Percentiles rank a stretch among this genome's conserved stretches.
Evolutionary conservation across 129 eudicot genomes (phyloP).

Genomic region (Artemisia argyi): DNA sequence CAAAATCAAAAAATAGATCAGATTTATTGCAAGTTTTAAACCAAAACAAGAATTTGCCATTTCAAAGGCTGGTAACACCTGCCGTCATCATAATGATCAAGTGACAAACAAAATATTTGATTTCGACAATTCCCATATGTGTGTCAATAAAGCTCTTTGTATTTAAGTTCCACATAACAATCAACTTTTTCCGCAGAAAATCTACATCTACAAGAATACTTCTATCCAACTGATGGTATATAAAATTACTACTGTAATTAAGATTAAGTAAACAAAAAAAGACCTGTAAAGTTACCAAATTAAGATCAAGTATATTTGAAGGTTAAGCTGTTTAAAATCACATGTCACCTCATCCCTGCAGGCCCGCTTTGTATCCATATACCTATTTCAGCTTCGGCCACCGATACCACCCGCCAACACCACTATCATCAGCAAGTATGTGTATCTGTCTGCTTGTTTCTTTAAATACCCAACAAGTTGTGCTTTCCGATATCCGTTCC

Average conservation of each 20-base stretch:
- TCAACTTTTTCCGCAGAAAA: background rate
- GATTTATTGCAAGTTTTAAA: no score
- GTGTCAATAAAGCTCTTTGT: no score
- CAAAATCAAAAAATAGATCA: no score
- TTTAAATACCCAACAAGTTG: constrained; percentile 17
- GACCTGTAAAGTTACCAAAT: background rate
- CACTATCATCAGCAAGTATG: background rate
- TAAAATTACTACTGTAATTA: background rate
- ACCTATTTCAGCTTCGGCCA: constrained; percentile 12
- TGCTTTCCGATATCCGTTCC: constrained; percentile 1
- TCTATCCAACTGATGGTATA: background rate
- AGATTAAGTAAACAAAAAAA: no score
- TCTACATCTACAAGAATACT: background rate
- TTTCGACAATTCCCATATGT: no score
- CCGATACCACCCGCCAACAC: constrained; percentile 5
- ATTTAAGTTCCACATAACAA: background rate
- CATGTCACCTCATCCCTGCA: constrained; percentile 4
- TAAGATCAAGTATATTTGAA: constrained; percentile 8
- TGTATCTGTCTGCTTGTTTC: constrained; percentile 13
- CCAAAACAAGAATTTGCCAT: no score
- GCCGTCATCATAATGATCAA: no score
- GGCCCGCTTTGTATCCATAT: constrained; percentile 6
- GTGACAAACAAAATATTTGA: no score
- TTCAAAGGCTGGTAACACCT: no score
- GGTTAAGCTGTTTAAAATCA: background rate